A percentile compares a stretch with the other conserved stretches of the same genome.
Evolutionary conservation across 192 early-diverging fungal genomes (phyloP).

Genomic region (Mycoemilia scoparia): DNA sequence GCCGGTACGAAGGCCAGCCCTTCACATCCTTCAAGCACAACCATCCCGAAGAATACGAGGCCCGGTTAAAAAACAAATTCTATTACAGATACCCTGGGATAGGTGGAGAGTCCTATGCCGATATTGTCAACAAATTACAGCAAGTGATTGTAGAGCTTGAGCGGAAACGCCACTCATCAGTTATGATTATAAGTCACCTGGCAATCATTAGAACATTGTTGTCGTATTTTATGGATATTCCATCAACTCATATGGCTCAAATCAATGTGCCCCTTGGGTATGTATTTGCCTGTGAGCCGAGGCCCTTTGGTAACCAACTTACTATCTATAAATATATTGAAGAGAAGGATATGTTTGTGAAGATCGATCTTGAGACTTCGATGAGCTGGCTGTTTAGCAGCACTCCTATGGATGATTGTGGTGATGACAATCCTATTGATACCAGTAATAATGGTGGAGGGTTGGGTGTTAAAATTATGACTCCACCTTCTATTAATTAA

Average conservation of each 20-base stretch:
- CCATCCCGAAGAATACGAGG: slow-evolving; percentile 52
- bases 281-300: slow-evolving; percentile 48
- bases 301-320: slow-evolving; percentile 43
- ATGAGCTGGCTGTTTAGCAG: too few relatives aligned
- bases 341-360: not conserved
- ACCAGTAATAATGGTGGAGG: too few relatives aligned
- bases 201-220: slow-evolving; percentile 65
- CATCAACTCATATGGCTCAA: slow-evolving; percentile 43
- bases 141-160: slow-evolving; percentile 79
- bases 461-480: too few relatives aligned
- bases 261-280: slow-evolving; percentile 50
- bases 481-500: too few relatives aligned
- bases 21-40: slow-evolving; percentile 44
- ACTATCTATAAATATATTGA: not conserved
- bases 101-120: slow-evolving; percentile 68
- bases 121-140: slow-evolving; percentile 70
- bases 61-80: slow-evolving; percentile 51
- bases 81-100: slow-evolving; percentile 74
- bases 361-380: too few relatives aligned
- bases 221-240: slow-evolving; percentile 57
- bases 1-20: slow-evolving; percentile 40
- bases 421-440: too few relatives aligned
- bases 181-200: slow-evolving; percentile 66
- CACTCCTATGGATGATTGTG: too few relatives aligned
- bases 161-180: slow-evolving; percentile 53